phyloP scores from a whole-genome alignment of 345 rosid genomes.

The Pistacia integerrima region DNA sequence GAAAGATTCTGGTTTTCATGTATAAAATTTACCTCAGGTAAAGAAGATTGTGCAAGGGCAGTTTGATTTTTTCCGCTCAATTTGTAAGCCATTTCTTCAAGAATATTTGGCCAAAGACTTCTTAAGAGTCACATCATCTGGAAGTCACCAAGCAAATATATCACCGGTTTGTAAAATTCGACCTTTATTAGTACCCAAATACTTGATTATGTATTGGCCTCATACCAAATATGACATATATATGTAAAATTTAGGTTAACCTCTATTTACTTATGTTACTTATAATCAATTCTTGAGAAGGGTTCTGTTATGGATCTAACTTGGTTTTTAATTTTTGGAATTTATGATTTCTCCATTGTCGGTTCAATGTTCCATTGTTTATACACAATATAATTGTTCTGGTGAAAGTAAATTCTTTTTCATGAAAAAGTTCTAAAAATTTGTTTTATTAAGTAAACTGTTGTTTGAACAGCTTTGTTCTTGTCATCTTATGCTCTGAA shows the following conservation, averaged over 20 bases:
- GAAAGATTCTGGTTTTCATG: no score
- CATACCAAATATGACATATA: no score
- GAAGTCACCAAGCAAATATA: no score
- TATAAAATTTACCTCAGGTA: no score
- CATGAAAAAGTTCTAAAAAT: not conserved
- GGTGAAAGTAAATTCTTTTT: not conserved
- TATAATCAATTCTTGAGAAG: not conserved
- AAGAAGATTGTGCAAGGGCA: no score
- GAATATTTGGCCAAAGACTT: no score
- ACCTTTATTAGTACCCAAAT: no score
- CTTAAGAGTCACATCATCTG: no score
- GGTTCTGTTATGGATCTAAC: not conserved
- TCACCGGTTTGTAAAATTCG: no score
- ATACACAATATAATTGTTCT: not conserved
- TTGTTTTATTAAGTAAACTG: not conserved
- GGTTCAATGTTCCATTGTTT: not conserved
- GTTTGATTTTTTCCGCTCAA: no score
- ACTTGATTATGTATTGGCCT: no score
- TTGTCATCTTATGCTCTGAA: not conserved
- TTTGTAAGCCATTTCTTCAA: no score
- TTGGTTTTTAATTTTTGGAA: not conserved
- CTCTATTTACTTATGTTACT: not conserved
- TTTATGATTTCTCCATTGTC: not conserved
- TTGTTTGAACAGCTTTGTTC: not conserved
- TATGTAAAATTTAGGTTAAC: not conserved